Percentiles rank a stretch among this genome's conserved stretches.
Evolutionary conservation across 345 rosid genomes (phyloP).

Genomic region (Dipteronia dyeriana): DNA sequence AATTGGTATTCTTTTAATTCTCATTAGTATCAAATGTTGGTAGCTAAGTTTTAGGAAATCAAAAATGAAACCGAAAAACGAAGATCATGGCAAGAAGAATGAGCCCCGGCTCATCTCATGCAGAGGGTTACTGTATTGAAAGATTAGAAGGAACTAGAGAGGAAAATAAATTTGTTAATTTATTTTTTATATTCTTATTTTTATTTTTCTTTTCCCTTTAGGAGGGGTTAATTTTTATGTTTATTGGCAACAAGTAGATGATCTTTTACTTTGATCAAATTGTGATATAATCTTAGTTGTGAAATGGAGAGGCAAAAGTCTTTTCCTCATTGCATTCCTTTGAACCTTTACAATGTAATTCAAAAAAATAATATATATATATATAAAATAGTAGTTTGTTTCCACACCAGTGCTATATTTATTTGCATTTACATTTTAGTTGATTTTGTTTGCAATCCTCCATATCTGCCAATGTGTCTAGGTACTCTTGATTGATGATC

Average conservation of each 20-base stretch:
- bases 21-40: slow-evolving; percentile 19
- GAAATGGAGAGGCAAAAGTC: neutral
- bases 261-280: neutral
- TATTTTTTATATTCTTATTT: slow-evolving; percentile 27
- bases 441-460: neutral
- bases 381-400: neutral
- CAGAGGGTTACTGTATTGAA: neutral
- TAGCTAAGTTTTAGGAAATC: neutral
- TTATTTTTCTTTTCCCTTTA: neutral
- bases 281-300: neutral
- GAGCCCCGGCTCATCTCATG: slow-evolving; percentile 21
- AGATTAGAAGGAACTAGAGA: slow-evolving; percentile 5
- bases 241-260: neutral
- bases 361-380: neutral
- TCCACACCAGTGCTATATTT: neutral
- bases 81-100: slow-evolving; percentile 15
- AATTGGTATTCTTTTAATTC: slow-evolving; percentile 30
- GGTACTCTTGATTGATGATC: neutral
- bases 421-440: neutral
- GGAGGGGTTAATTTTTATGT: slow-evolving; percentile 3
- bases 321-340: slow-evolving; percentile 2
- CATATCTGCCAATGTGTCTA: neutral
- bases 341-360: slow-evolving; percentile 18
- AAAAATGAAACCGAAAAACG: neutral
- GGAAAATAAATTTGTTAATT: slow-evolving; percentile 21